A percentile compares a stretch with the other conserved stretches of the same genome.
These are phyloP conservation scores for Leucocoprinus birnbaumii DNA, from an alignment of 768 basidiomycete species.

Conservation along the genomic window DNA sequence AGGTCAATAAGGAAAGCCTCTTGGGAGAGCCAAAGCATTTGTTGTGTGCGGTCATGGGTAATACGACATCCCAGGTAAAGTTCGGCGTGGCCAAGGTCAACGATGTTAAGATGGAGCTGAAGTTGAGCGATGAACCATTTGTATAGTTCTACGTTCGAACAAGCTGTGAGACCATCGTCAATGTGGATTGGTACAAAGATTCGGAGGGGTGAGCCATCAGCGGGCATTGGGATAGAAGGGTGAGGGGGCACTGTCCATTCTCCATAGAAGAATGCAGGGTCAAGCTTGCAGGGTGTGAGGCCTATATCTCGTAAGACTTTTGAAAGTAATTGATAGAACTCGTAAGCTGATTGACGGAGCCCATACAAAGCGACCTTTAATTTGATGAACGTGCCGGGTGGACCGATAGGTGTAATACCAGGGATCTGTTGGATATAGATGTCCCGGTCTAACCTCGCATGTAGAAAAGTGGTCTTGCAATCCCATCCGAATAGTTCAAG, in stretches of 20 bases:
- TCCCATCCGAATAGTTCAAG: conserved; percentile 16
- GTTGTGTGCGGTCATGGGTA: conserved; percentile 5
- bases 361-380: background rate
- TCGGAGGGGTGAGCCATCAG: background rate
- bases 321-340: background rate
- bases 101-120: background rate
- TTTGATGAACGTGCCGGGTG: background rate
- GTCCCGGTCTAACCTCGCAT: conserved; percentile 15
- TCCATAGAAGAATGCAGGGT: conserved; percentile 9
- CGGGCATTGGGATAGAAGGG: conserved; percentile 12
- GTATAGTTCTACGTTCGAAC: conserved; percentile 1
- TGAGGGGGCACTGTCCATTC: background rate
- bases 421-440: conserved; percentile 11
- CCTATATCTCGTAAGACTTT: background rate
- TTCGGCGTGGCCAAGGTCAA: conserved; percentile 7
- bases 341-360: conserved; percentile 1
- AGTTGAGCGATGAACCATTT: conserved; percentile 4
- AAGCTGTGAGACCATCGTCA: conserved; percentile 9
- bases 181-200: conserved; percentile 11
- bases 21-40: conserved; percentile 15
- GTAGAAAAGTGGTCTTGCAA: conserved; percentile 20
- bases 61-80: conserved; percentile 9
- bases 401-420: background rate
- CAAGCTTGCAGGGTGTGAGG: background rate
- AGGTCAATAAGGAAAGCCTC: conserved; percentile 10